Base-by-base conservation (phyloP, 2,329 filamentous ascomycete genomes). In the Whalleya microplaca region DNA sequence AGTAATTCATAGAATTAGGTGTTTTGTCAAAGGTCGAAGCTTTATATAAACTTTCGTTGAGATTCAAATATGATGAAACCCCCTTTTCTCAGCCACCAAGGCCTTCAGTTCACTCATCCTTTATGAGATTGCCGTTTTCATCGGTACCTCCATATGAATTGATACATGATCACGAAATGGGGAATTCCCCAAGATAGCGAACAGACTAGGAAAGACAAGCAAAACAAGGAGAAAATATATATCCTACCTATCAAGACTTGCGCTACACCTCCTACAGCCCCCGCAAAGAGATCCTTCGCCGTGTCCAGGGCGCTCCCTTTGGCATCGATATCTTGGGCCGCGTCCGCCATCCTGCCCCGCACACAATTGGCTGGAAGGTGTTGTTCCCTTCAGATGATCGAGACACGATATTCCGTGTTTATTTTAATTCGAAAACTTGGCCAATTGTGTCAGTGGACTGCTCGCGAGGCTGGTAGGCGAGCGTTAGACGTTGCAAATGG, bases 161-260 rank as follows among this genome's bases (percentile, higher is more conserved):
- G n/a, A n/a, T n/a, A n/a, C n/a, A n/a, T n/a, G 23, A 27, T 27
- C 23, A 27, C 32, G 14, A 6, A 37, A 14, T 37, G 14, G 10
- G 14, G 14, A 16, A 37, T 16, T 12, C 14, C 32, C 32, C 32
- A 14, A 12, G 32, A 12, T 37, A 3, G 5, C 32, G 3, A 37
- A 16, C 10, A 37, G 32, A 37, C 14, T 37, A 37, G 10, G 32
- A 37, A 37, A 37, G 14, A 16, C 10, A 16, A 37, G 10, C 8
- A 37, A 37, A 27, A 27, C 4, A 9, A 27, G 23, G 48, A 53
- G 58, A 23, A 47, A 57, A 51, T 20, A 44, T n/a, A 51, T 45
- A 41, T n/a, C 86, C 76, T 78, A 96, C 93, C 94, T 64, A 98
- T 83, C 61, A 99, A 78, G 43, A 99, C 95, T 76, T 99, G 95